Evolutionary conservation across 2,329 filamentous ascomycete genomes (phyloP).

Genomic region (Penicillium occitanis): DNA sequence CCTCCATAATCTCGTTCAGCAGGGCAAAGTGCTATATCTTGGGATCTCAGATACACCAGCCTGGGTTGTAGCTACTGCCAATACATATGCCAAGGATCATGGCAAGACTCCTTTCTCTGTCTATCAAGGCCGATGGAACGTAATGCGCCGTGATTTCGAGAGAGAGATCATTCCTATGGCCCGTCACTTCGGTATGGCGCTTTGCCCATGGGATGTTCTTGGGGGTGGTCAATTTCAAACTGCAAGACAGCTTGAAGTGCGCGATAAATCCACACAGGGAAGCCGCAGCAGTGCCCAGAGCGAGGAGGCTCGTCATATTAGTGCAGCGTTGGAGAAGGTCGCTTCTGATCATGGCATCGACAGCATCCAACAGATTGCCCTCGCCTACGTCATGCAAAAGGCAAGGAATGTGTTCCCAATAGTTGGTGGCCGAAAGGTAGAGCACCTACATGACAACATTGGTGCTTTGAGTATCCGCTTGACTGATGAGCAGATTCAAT

Average conservation of each 20-base stretch:
- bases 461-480: slow-evolving; percentile 64
- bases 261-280: slow-evolving; percentile 44
- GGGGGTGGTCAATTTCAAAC: slow-evolving; percentile 54
- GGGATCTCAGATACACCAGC: slow-evolving; percentile 35
- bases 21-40: slow-evolving; percentile 36
- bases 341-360: slow-evolving; percentile 56
- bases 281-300: slow-evolving; percentile 29
- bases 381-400: slow-evolving; percentile 76
- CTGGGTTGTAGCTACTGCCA: slow-evolving; percentile 43
- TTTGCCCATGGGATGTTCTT: slow-evolving; percentile 61
- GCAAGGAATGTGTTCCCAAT: slow-evolving; percentile 71
- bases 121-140: slow-evolving; percentile 43
- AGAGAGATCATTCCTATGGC: slow-evolving; percentile 45
- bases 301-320: background rate
- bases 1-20: slow-evolving; percentile 39
- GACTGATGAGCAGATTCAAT: slow-evolving; percentile 60
- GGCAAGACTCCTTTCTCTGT: slow-evolving; percentile 43
- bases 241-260: slow-evolving; percentile 49
- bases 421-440: slow-evolving; percentile 66
- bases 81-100: slow-evolving; percentile 40
- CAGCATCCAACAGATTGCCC: slow-evolving; percentile 60
- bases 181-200: slow-evolving; percentile 43
- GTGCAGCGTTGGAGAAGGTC: slow-evolving; percentile 58
- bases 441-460: slow-evolving; percentile 69
- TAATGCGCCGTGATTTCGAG: slow-evolving; percentile 41